These are phyloP conservation scores for Zygoascus bituminiphila DNA, from an alignment of 805 yeast genomes.

Conservation along the genomic window DNA sequence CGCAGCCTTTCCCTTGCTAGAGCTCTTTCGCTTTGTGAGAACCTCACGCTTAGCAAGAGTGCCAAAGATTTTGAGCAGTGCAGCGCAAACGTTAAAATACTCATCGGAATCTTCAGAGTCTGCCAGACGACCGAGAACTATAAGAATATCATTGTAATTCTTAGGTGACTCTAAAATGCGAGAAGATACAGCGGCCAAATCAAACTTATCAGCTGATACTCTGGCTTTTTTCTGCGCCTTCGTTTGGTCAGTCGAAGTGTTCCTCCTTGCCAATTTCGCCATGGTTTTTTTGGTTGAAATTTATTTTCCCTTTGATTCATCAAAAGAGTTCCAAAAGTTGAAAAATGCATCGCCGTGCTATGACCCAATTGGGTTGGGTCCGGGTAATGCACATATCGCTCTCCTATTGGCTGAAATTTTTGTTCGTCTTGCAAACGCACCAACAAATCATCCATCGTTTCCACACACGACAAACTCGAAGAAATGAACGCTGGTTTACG, in stretches of 20 bases:
- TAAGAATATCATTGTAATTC: slow-evolving; percentile 47
- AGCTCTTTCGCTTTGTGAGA: slow-evolving; percentile 27
- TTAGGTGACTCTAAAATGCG: slow-evolving; percentile 37
- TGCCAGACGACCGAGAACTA: slow-evolving; percentile 36
- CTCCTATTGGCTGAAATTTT: slow-evolving; percentile 1
- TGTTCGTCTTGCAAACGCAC: not conserved
- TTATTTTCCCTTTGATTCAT: too few relatives aligned
- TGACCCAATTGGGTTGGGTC: not conserved
- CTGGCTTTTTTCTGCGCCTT: not conserved
- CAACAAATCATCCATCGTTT: slow-evolving; percentile 1
- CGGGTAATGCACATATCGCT: slow-evolving; percentile 1
- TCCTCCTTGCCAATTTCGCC: not conserved
- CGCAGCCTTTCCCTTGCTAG: slow-evolving; percentile 35
- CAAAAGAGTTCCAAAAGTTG: too few relatives aligned
- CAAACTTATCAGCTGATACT: not conserved
- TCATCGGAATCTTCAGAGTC: slow-evolving; percentile 18
- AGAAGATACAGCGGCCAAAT: not conserved
- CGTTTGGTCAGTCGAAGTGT: not conserved
- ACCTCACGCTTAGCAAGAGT: slow-evolving; percentile 36
- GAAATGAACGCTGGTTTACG: slow-evolving; percentile 5
- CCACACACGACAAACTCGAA: not conserved
- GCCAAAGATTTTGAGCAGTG: slow-evolving; percentile 42
- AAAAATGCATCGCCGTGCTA: not conserved
- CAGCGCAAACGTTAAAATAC: slow-evolving; percentile 10
- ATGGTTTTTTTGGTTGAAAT: not conserved